Evolutionary conservation across 2,329 filamentous ascomycete species (phyloP).

Genomic region (Sclerotinia sclerotiorum): DNA sequence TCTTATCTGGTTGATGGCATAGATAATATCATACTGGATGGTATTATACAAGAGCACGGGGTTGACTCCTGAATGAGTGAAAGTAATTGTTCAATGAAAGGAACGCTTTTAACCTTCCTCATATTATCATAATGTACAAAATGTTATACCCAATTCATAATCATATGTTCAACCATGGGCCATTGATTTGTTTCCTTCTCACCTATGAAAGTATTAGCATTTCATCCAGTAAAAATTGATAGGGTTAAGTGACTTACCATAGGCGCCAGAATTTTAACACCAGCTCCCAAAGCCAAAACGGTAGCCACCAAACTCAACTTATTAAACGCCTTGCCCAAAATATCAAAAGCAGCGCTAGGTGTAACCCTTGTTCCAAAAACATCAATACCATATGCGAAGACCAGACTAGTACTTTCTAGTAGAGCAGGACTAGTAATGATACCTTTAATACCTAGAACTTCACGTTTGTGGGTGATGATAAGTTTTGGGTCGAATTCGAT

Average conservation of each 20-base stretch:
- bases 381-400: conserved; percentile 86
- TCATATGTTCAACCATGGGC: conserved; percentile 52
- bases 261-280: conserved; percentile 76
- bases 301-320: conserved; percentile 83
- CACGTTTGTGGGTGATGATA: conserved; percentile 77
- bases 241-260: conserved; percentile 62
- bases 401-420: conserved; percentile 86
- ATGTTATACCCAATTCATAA: conserved; percentile 26
- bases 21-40: neutral
- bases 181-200: conserved; percentile 67
- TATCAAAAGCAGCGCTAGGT: conserved; percentile 89
- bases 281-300: conserved; percentile 73
- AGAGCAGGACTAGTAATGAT: conserved; percentile 75
- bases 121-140: conserved; percentile 19
- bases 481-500: conserved; percentile 83
- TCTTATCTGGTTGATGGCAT: neutral
- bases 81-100: neutral
- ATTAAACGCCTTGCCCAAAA: conserved; percentile 90
- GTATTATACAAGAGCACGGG: neutral
- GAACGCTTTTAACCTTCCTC: neutral
- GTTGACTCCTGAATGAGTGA: neutral
- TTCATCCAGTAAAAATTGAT: neutral
- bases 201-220: conserved; percentile 48
- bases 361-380: conserved; percentile 82
- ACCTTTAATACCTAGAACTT: conserved; percentile 71